A percentile compares a stretch with the other conserved stretches of the same genome.
Evolutionary conservation across 305 asterid genomes (phyloP).

Genomic region (Stenogyne calaminthoides): DNA sequence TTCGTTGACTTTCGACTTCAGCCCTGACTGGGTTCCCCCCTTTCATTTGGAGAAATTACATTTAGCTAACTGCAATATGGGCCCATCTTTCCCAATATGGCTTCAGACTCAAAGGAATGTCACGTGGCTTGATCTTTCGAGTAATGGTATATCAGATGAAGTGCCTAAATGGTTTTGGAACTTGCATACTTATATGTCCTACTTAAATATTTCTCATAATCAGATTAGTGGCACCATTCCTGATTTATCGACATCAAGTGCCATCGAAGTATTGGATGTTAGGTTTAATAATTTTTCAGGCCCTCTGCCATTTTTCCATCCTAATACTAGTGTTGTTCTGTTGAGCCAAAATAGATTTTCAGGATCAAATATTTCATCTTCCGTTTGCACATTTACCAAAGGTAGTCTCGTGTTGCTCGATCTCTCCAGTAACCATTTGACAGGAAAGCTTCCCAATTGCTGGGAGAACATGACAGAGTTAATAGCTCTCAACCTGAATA

Average conservation of each 20-base stretch:
- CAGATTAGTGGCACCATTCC: slow-evolving; percentile 31
- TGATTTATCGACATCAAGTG: slow-evolving; percentile 23
- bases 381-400: slow-evolving; percentile 10
- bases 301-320: slow-evolving; percentile 31
- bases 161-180: slow-evolving; percentile 33
- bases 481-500: too few species aligned
- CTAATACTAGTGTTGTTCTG: not conserved
- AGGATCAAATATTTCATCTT: slow-evolving; percentile 26
- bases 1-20: not conserved
- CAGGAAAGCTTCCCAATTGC: too few species aligned
- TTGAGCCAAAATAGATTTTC: slow-evolving; percentile 31
- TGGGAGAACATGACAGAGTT: too few species aligned
- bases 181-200: too few species aligned
- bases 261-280: slow-evolving; percentile 1
- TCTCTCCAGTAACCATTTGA: too few species aligned
- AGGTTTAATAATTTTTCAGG: slow-evolving; percentile 22
- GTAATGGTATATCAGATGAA: slow-evolving; percentile 25
- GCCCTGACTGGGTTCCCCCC: not conserved
- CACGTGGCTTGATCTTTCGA: slow-evolving; percentile 32
- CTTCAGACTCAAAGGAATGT: slow-evolving; percentile 28
- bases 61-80: not conserved
- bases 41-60: not conserved
- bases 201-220: slow-evolving; percentile 2
- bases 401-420: too few species aligned
- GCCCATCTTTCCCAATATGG: slow-evolving; percentile 33